These are phyloP conservation scores for Scorias spongiosa DNA, from an alignment of 2,329 filamentous ascomycete genomes.

Conservation along the genomic window DNA sequence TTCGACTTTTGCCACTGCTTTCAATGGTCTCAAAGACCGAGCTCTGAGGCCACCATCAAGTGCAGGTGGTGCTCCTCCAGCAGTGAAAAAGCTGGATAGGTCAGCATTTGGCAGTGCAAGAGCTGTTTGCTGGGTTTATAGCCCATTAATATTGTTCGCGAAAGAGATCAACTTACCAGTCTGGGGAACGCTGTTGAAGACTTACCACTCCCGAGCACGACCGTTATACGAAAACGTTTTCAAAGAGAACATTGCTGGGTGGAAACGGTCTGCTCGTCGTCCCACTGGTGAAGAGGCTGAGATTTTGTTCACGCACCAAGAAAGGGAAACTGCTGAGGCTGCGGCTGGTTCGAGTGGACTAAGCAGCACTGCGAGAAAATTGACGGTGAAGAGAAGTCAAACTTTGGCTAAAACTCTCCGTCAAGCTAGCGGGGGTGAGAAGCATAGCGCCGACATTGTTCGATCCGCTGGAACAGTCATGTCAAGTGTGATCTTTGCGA, in stretches of 20 bases:
- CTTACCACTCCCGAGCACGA: conserved; percentile 65
- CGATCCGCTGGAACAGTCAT: conserved; percentile 26
- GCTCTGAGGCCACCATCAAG: conserved; percentile 13
- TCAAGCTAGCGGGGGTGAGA: conserved; percentile 47
- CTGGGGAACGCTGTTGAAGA: conserved; percentile 65
- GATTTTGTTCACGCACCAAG: conserved; percentile 75
- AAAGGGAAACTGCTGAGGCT: conserved; percentile 53
- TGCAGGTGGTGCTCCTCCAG: conserved; percentile 23
- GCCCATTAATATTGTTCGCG: conserved; percentile 73
- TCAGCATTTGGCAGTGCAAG: conserved; percentile 56
- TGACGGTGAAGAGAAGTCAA: conserved; percentile 88
- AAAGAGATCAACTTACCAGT: conserved; percentile 68
- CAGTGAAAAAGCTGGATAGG: conserved; percentile 46
- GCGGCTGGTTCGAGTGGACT: conserved; percentile 38
- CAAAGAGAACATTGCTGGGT: conserved; percentile 57
- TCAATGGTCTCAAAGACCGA: conserved; percentile 36
- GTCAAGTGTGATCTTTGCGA: conserved; percentile 68
- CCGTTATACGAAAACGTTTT: conserved; percentile 73
- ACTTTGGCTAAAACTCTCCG: conserved; percentile 63
- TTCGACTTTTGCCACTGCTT: conserved; percentile 61
- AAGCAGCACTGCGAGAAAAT: conserved; percentile 63
- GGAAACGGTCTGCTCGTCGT: conserved; percentile 36
- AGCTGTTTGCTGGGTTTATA: conserved; percentile 71
- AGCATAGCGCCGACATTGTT: conserved; percentile 42
- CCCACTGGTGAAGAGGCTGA: conserved; percentile 20